phyloP scores from a whole-genome alignment of 164 flowering plant species.

The Taxillus chinensis region DNA sequence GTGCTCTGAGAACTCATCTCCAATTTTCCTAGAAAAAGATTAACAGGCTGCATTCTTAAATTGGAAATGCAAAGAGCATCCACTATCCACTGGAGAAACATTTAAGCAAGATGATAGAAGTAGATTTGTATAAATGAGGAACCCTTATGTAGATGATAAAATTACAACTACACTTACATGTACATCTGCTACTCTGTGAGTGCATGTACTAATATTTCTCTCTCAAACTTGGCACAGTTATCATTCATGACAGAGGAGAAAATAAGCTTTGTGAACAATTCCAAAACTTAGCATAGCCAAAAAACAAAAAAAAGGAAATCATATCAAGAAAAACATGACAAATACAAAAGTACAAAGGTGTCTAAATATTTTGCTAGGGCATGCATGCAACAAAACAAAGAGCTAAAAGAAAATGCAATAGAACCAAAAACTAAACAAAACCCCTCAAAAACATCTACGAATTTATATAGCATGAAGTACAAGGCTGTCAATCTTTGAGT shows the following conservation, averaged over 20 bases:
- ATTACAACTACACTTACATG: no score
- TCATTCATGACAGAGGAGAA: neutral
- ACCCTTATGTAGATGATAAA: neutral
- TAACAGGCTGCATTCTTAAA: neutral
- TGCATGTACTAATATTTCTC: neutral
- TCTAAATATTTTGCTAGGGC: no score
- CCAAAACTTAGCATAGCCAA: neutral
- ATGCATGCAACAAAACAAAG: no score
- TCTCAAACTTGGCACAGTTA: neutral
- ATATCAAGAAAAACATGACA: no score
- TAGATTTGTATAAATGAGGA: neutral
- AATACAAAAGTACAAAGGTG: no score
- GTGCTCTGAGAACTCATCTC: conserved; percentile 13
- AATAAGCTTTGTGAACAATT: neutral
- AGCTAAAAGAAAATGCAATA: no score
- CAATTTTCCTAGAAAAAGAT: conserved; percentile 27
- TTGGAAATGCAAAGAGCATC: neutral
- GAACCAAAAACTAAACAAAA: no score
- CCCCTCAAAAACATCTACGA: no score
- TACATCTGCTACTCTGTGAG: neutral
- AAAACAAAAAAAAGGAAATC: no score
- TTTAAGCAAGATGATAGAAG: neutral
- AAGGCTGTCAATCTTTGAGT: no score
- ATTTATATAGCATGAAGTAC: no score
- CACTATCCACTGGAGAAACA: neutral